Base-by-base conservation (phyloP, 305 asterid genomes). In the Fraxinus sp. region DNA sequence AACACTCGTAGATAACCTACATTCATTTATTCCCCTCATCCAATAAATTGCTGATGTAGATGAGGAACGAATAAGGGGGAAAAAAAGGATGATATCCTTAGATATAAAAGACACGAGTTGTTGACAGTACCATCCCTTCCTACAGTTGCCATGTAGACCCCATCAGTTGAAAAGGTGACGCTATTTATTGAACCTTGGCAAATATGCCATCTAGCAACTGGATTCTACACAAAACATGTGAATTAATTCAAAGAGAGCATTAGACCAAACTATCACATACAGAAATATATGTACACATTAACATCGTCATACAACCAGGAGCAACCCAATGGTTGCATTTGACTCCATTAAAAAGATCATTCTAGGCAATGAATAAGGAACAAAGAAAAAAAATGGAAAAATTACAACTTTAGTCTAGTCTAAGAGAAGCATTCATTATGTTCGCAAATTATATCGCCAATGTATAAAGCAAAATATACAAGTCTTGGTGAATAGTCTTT, bases 161-260 rank as follows among this genome's bases (percentile, higher is more conserved):
- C 99, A 82, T 93, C 98, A 36, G 91, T 86, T 77, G 99, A 94
- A 89, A 97, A 91, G 16, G 98, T 90, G 78, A 93, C 89, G 89
- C 93, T 91, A 81, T 97, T 97, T 68, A 97, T 90, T 83, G 98
- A 86, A 85, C 99, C 97, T 87, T 93, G 98, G 86, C 98, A 94
- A 85, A 97, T 88, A 86, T 97, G 99, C 99, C 99, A 97, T 88
- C 99, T 89, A 82, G 98, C 98, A 87, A 93, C 89, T 73, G 99
- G 99, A 88, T 94, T 97, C 98, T 97, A 95, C 89, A 88, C 39
- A 81, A 64, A 77, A 62, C 74, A 81, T 26, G 32, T 44, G 76
- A 76, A 18, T 59, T 87, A 36, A 77, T 70, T 71, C 32, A 59
- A 16, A 79, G 64, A 44, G 30, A 32, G 32, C 77, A 44, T 64